These are phyloP conservation scores for Saccharomycodes ludwigii DNA, from an alignment of 805 yeast species.

Conservation along the genomic window DNA sequence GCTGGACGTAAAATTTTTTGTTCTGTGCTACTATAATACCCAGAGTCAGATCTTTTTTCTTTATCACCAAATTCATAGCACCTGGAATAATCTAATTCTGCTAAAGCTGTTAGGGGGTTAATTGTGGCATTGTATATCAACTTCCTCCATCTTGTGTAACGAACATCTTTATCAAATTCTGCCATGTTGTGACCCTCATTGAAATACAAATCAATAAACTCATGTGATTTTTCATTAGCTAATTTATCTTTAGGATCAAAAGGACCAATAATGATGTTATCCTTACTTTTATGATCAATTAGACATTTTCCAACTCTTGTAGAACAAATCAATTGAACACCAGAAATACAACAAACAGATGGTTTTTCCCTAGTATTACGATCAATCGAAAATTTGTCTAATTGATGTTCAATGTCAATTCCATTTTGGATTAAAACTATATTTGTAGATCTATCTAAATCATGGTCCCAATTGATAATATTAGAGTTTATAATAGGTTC, in stretches of 20 bases:
- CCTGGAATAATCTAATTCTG: conserved; percentile 49
- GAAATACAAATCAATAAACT: conserved; percentile 7
- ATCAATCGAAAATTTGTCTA: too few relatives aligned
- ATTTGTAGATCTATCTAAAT: conserved; percentile 23
- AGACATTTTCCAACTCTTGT: conserved; percentile 12
- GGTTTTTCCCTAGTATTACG: too few relatives aligned
- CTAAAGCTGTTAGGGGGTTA: conserved; percentile 50
- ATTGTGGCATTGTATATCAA: conserved; percentile 57
- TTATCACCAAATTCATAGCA: conserved; percentile 29
- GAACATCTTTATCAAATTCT: conserved; percentile 8
- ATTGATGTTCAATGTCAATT: conserved; percentile 34
- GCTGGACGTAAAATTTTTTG: conserved; percentile 50
- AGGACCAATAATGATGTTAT: conserved; percentile 8
- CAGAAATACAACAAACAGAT: conserved; percentile 7
- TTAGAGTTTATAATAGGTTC: conserved; percentile 31
- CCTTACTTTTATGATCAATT: conserved; percentile 7
- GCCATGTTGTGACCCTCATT: conserved; percentile 11
- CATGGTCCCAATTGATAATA: conserved; percentile 3
- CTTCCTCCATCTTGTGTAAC: conserved; percentile 47
- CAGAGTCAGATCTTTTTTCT: too few relatives aligned
- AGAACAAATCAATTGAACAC: conserved; percentile 11
- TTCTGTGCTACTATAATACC: too few relatives aligned
- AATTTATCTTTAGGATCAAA: conserved; percentile 9
- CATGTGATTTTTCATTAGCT: conserved; percentile 6
- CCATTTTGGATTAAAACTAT: conserved; percentile 57